Evolutionary conservation across 2,329 filamentous ascomycete genomes (phyloP).

Genomic region (Nothophoma quercina): DNA sequence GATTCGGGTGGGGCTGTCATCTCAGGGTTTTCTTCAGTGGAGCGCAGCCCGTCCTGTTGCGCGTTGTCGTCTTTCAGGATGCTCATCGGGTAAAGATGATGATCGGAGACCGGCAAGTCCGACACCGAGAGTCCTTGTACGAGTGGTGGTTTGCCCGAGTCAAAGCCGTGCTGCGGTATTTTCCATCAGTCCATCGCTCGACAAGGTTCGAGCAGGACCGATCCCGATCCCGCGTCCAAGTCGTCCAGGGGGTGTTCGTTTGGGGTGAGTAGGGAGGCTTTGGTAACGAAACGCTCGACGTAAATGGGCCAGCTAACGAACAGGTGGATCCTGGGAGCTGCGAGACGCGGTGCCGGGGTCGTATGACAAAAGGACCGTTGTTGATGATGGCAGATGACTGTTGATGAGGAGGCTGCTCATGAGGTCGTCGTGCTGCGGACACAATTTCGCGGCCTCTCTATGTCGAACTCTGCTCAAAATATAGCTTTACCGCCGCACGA

Average conservation of each 20-base stretch:
- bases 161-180: conserved; percentile 18
- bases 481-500: background rate
- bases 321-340: conserved; percentile 6
- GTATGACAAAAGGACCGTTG: conserved; percentile 11
- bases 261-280: conserved; percentile 14
- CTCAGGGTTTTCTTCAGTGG: conserved; percentile 8
- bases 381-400: conserved; percentile 3
- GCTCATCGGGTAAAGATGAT: no score
- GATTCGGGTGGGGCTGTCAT: background rate
- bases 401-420: background rate
- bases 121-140: conserved; percentile 11
- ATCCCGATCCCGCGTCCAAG: conserved; percentile 4
- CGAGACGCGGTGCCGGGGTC: background rate
- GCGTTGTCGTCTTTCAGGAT: no score
- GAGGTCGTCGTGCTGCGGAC: background rate
- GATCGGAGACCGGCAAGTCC: conserved; percentile 7
- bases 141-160: conserved; percentile 7
- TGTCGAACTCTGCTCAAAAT: background rate
- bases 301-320: background rate
- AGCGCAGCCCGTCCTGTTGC: conserved; percentile 3
- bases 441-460: background rate
- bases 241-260: background rate
- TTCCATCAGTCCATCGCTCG: background rate
- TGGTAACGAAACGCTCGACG: conserved; percentile 12
- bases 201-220: conserved; percentile 10